Percentiles rank a stretch among this genome's conserved stretches.
Conservation (phyloP, 495 filamentous ascomycete genomes). For the Penicillium cinerascens region DNA sequence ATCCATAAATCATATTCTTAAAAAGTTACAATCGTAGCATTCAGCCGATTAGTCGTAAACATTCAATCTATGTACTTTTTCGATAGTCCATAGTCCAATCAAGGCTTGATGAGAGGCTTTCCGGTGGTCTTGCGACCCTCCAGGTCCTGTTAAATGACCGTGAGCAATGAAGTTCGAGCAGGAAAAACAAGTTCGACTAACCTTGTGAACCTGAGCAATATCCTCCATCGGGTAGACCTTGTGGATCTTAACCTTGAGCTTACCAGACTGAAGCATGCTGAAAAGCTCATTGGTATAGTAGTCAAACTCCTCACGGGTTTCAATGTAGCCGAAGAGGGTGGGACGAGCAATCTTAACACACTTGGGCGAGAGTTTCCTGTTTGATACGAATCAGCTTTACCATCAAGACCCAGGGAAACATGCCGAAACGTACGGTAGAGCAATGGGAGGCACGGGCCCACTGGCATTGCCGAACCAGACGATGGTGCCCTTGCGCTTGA, state of each 20-base stretch:
- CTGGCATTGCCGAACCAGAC: constrained; percentile 86
- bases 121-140: constrained; percentile 81
- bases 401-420: background rate
- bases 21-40: constrained; percentile 1
- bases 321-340: constrained; percentile 68
- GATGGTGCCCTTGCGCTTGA: constrained; percentile 80
- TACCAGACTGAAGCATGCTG: constrained; percentile 60
- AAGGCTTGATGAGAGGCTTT: constrained; percentile 54
- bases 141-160: constrained; percentile 53
- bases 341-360: constrained; percentile 79
- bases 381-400: constrained; percentile 1
- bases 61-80: background rate
- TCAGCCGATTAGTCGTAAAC: background rate
- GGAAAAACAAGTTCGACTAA: constrained; percentile 20
- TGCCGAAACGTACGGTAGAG: constrained; percentile 52
- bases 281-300: constrained; percentile 72
- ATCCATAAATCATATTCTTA: background rate
- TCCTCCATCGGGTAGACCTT: constrained; percentile 79
- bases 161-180: constrained; percentile 3
- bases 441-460: constrained; percentile 74
- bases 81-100: background rate
- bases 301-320: constrained; percentile 72
- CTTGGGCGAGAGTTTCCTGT: constrained; percentile 62
- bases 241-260: constrained; percentile 73
- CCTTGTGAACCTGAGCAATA: constrained; percentile 65